phyloP scores from a whole-genome alignment of 2,329 filamentous ascomycete genomes.

The Penicillium corylophilum region DNA sequence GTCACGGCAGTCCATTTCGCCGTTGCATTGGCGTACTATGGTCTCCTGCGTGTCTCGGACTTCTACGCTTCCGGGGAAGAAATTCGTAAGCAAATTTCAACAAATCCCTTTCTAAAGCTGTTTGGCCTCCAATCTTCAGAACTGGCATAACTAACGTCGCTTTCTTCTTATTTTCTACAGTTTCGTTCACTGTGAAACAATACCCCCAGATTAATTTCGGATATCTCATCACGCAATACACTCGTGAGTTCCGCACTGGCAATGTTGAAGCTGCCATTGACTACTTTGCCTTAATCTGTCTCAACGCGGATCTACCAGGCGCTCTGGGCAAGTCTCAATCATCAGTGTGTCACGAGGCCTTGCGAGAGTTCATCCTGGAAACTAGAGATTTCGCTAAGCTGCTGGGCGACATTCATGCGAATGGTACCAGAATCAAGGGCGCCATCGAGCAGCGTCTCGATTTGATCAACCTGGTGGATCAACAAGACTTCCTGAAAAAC shows the following conservation, averaged over 20 bases:
- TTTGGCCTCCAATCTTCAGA: not conserved
- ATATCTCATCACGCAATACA: conserved; percentile 91
- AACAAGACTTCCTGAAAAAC: conserved; percentile 83
- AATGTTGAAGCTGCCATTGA: conserved; percentile 88
- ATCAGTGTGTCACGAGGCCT: conserved; percentile 82
- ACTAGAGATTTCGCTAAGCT: conserved; percentile 93
- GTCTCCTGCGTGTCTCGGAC: conserved; percentile 81
- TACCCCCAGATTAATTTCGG: conserved; percentile 88
- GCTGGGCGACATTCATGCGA: conserved; percentile 83
- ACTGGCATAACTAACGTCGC: conserved; percentile 7
- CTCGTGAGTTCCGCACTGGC: conserved; percentile 88
- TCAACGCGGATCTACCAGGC: conserved; percentile 79
- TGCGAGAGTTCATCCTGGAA: conserved; percentile 93
- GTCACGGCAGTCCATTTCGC: conserved; percentile 94
- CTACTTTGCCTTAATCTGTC: conserved; percentile 85
- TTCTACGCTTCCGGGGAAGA: conserved; percentile 73
- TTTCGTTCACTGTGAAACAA: conserved; percentile 55
- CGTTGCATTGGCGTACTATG: conserved; percentile 84
- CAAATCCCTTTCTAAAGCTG: not conserved
- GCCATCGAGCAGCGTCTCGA: conserved; percentile 81
- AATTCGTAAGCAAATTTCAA: conserved; percentile 47
- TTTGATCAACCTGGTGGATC: conserved; percentile 75
- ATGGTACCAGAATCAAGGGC: conserved; percentile 81
- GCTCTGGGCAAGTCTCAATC: conserved; percentile 74
- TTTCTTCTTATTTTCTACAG: conserved; percentile 26